A percentile compares a stretch with the other conserved stretches of the same genome.
Conservation (phyloP, 257 asterid genomes). For the Solanum microdontum region DNA sequence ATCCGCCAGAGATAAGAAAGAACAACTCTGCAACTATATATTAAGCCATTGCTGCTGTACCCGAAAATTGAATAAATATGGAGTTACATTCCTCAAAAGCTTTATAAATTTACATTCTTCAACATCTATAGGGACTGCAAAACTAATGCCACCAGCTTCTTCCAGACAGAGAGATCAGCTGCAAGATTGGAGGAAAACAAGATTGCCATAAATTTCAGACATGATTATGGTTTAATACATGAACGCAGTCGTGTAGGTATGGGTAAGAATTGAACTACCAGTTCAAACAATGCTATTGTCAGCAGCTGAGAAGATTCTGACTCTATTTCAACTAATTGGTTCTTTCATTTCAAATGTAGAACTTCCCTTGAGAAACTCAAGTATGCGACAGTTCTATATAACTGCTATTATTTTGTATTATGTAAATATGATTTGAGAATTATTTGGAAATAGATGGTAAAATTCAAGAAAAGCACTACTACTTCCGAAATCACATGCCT, state of each 20-base stretch:
- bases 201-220: neutral
- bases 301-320: neutral
- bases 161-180: constrained; percentile 32
- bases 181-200: constrained; percentile 21
- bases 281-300: neutral
- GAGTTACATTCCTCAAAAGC: neutral
- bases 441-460: neutral
- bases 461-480: neutral
- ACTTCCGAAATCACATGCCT: neutral
- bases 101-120: neutral
- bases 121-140: neutral
- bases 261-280: neutral
- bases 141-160: constrained; percentile 2
- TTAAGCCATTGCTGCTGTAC: neutral
- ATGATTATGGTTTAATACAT: neutral
- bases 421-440: neutral
- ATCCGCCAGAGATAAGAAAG: neutral
- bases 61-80: neutral
- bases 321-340: neutral
- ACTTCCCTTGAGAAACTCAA: neutral
- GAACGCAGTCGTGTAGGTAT: neutral
- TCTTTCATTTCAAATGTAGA: neutral
- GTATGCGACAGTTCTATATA: neutral
- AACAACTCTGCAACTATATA: neutral
- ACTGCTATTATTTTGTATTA: neutral